Conservation (phyloP, 2,329 filamentous ascomycete species). For the Cytospora mali region DNA sequence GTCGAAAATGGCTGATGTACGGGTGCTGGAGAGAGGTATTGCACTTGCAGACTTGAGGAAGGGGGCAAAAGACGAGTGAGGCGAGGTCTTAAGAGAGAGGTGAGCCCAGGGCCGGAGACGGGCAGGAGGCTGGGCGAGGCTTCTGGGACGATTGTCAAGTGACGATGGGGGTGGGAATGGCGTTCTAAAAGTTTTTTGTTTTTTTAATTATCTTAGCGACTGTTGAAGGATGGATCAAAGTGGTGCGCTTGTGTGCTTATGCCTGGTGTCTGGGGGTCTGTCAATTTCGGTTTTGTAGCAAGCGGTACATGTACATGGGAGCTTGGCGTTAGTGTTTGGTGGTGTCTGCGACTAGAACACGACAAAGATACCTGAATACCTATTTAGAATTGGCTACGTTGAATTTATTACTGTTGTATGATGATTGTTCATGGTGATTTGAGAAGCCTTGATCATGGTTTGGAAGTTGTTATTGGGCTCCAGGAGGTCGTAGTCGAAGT, state of each 20-base stretch:
- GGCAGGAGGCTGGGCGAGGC: neutral
- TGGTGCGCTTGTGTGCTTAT: neutral
- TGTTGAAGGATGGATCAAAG: too few species aligned
- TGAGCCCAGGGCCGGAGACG: neutral
- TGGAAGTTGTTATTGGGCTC: too few species aligned
- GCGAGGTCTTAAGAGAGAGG: too few species aligned
- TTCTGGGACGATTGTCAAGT: neutral
- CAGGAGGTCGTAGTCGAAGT: too few species aligned
- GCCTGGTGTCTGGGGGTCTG: conserved; percentile 4
- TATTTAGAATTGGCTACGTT: conserved; percentile 8
- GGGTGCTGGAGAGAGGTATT: neutral
- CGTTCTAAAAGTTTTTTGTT: neutral
- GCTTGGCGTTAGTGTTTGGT: conserved; percentile 18
- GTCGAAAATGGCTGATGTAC: too few species aligned
- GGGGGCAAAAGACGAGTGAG: neutral
- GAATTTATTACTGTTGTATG: neutral
- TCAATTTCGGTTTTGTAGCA: neutral
- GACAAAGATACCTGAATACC: conserved; percentile 19
- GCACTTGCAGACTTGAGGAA: neutral
- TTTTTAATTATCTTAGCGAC: too few species aligned
- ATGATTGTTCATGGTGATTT: too few species aligned
- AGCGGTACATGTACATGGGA: neutral
- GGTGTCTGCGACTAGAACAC: neutral
- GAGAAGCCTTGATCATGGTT: too few species aligned
- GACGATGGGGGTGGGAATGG: neutral